Conservation (phyloP, 2,329 filamentous ascomycete genomes). For the Didymella glomerata region DNA sequence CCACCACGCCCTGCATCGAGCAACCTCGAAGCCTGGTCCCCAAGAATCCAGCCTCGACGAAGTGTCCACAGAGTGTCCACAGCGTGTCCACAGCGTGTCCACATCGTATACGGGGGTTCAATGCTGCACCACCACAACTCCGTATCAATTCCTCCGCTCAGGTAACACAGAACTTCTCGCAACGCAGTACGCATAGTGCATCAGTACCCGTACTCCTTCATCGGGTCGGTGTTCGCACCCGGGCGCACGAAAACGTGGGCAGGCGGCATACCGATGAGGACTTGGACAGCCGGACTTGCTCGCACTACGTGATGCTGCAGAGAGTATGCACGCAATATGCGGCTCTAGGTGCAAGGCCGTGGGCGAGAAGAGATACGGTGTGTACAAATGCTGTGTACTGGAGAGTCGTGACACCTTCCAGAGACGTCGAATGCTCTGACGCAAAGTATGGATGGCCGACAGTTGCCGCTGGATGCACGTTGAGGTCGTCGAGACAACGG, state of each 20-base stretch:
- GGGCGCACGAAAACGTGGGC: slow-evolving; percentile 10
- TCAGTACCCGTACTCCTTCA: not conserved
- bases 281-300: not conserved
- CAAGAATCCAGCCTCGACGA: slow-evolving; percentile 9
- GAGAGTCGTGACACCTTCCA: slow-evolving; percentile 7
- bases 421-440: not conserved
- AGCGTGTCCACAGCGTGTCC: not conserved
- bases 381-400: not conserved
- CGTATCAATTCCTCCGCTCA: not conserved
- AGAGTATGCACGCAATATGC: slow-evolving; percentile 16
- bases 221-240: slow-evolving; percentile 1
- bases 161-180: not conserved
- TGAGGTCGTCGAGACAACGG: not conserved
- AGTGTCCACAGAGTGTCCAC: not conserved
- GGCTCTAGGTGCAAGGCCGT: slow-evolving; percentile 6
- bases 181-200: not conserved
- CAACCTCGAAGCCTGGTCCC: slow-evolving; percentile 8
- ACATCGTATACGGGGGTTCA: not conserved
- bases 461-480: not conserved
- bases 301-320: slow-evolving; percentile 13
- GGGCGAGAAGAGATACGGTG: slow-evolving; percentile 3
- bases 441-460: not conserved
- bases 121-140: slow-evolving; percentile 6
- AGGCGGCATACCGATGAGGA: slow-evolving; percentile 1
- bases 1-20: slow-evolving; percentile 11